A percentile compares a stretch with the other conserved stretches of the same genome.
Evolutionary conservation across 1,284 basidiomycete species (phyloP).

Genomic region (Trichosporon coremiiforme): DNA sequence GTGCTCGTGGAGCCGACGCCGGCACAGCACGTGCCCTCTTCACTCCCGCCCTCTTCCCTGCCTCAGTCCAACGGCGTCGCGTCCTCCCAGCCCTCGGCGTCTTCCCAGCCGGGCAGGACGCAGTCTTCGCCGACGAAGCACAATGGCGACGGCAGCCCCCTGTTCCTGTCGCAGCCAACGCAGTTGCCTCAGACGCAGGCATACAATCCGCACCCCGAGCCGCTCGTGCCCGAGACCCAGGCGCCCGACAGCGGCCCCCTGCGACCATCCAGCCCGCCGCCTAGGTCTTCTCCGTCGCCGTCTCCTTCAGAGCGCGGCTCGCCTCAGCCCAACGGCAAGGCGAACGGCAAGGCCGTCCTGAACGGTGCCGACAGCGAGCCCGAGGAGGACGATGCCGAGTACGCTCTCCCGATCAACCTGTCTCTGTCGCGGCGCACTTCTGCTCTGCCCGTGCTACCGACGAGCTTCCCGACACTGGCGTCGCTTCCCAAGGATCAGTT

Average conservation of each 20-base stretch:
- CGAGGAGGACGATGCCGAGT: not conserved
- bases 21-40: conserved; percentile 4
- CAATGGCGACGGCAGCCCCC: conserved; percentile 24
- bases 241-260: conserved; percentile 17
- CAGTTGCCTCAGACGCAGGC: conserved; percentile 40
- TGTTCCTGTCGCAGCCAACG: conserved; percentile 41
- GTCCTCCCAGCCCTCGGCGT: not conserved
- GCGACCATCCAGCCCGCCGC: conserved; percentile 15
- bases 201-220: conserved; percentile 33
- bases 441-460: conserved; percentile 9
- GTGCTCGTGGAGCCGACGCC: conserved; percentile 13
- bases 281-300: not conserved
- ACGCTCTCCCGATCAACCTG: not conserved
- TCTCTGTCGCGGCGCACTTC: conserved; percentile 7
- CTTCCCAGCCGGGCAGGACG: conserved; percentile 20
- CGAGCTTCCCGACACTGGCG: conserved; percentile 28
- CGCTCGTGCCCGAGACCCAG: conserved; percentile 34
- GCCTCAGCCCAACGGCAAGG: conserved; percentile 13
- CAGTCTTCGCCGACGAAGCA: conserved; percentile 31
- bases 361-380: conserved; percentile 22
- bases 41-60: conserved; percentile 18
- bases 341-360: conserved; percentile 6
- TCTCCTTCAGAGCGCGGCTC: not conserved
- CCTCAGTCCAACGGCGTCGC: not conserved
- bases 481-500: conserved; percentile 28